A percentile compares a stretch with the other conserved stretches of the same genome.
These are phyloP conservation scores for Candida verbasci DNA, from an alignment of 805 yeast genomes.

Conservation along the genomic window DNA sequence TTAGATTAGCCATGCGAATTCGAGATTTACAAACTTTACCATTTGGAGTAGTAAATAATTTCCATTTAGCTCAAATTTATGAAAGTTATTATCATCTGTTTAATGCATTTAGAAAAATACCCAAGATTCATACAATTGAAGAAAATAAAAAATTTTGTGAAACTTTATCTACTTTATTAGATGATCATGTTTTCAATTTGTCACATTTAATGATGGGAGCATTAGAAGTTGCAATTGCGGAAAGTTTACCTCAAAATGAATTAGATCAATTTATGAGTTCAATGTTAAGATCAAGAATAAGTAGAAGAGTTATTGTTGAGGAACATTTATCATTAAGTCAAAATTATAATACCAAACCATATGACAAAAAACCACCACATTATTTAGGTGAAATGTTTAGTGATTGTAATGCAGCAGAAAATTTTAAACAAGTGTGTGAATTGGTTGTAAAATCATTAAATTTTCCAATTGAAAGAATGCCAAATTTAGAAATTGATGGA, in stretches of 20 bases:
- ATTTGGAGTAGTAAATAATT: constrained; percentile 77
- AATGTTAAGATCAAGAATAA: constrained; percentile 78
- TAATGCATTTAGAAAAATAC: constrained; percentile 74
- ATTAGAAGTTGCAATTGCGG: constrained; percentile 65
- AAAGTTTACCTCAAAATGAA: constrained; percentile 52
- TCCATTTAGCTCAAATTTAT: constrained; percentile 81
- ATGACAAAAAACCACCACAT: constrained; percentile 47
- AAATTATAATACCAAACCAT: constrained; percentile 48
- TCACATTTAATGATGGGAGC: constrained; percentile 95
- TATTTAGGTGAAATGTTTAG: constrained; percentile 77
- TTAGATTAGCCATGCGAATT: constrained; percentile 76
- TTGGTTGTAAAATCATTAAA: constrained; percentile 49
- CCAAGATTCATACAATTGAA: constrained; percentile 59
- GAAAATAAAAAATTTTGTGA: constrained; percentile 75
- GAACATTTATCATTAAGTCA: constrained; percentile 81
- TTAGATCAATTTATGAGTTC: constrained; percentile 74
- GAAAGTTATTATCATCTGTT: constrained; percentile 86
- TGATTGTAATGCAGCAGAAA: constrained; percentile 68
- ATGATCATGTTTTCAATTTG: constrained; percentile 74
- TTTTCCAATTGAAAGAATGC: constrained; percentile 57
- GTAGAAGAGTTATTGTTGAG: constrained; percentile 86
- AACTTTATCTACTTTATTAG: constrained; percentile 59
- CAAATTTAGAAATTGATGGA: constrained; percentile 75
- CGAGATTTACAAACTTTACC: constrained; percentile 79
- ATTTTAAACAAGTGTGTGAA: constrained; percentile 52